Evolutionary conservation across 345 rosid species (phyloP).

Genomic region (Brassica incana): DNA sequence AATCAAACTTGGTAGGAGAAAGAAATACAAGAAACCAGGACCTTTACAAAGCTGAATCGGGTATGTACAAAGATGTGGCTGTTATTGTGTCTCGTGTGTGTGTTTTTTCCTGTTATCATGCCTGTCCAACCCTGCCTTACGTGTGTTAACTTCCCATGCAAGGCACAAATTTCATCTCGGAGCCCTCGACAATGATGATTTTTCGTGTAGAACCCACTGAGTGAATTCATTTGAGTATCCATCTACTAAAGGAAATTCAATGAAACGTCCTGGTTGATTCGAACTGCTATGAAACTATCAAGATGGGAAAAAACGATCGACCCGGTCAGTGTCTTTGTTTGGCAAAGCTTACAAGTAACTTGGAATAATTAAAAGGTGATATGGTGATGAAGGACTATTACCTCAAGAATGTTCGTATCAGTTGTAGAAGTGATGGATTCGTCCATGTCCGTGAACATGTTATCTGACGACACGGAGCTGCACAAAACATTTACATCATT

Average conservation of each 20-base stretch:
- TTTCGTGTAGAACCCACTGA: slow-evolving; percentile 34
- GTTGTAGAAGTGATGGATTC: slow-evolving; percentile 38
- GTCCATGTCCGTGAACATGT: slow-evolving; percentile 36
- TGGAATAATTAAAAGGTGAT: neutral
- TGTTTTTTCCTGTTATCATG: neutral
- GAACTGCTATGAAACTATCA: slow-evolving; percentile 15
- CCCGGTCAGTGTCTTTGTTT: slow-evolving; percentile 25
- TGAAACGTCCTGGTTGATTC: neutral
- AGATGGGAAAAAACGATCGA: neutral
- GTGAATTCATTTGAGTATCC: slow-evolving; percentile 36
- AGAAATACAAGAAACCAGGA: neutral
- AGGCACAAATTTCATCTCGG: neutral
- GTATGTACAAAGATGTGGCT: slow-evolving; percentile 32
- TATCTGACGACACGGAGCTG: slow-evolving; percentile 37
- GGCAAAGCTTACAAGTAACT: neutral
- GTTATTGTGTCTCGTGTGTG: neutral
- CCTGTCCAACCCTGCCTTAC: slow-evolving; percentile 11
- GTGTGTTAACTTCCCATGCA: slow-evolving; percentile 17
- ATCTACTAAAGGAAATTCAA: slow-evolving; percentile 5
- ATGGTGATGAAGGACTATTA: slow-evolving; percentile 13
- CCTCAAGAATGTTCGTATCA: slow-evolving; percentile 18
- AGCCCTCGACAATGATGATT: slow-evolving; percentile 17
- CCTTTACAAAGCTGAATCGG: slow-evolving; percentile 21
- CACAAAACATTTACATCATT: slow-evolving; percentile 1
- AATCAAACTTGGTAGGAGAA: neutral